These are phyloP conservation scores for Colletotrichum orchidophilum DNA, from an alignment of 2,329 filamentous ascomycete genomes.

Conservation along the genomic window DNA sequence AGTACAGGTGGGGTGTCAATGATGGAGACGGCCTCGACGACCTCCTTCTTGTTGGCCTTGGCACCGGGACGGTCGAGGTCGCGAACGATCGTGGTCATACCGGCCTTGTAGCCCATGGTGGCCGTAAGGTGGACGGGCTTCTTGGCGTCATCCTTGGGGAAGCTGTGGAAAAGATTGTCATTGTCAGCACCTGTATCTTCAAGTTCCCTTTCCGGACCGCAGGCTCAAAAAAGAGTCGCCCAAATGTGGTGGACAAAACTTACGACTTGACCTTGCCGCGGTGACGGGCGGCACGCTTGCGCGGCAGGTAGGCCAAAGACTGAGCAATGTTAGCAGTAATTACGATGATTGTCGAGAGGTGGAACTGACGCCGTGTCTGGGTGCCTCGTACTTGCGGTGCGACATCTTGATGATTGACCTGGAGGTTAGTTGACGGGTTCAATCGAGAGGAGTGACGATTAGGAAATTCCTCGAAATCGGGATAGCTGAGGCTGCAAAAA, in stretches of 20 bases:
- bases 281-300: constrained; percentile 94
- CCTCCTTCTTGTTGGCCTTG: constrained; percentile 99
- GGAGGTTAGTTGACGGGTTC: background rate
- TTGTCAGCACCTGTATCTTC: constrained; percentile 40
- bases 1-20: constrained; percentile 96
- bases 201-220: background rate
- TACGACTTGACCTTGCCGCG: constrained; percentile 99
- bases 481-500: constrained; percentile 1
- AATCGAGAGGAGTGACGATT: constrained; percentile 15
- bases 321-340: background rate
- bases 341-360: background rate
- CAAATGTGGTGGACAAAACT: constrained; percentile 50
- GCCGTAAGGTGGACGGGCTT: constrained; percentile 99
- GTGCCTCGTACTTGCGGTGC: constrained; percentile 74
- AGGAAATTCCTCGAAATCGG: background rate
- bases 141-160: constrained; percentile 99
- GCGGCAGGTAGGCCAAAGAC: constrained; percentile 85
- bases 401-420: constrained; percentile 34
- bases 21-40: constrained; percentile 88
- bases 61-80: constrained; percentile 98
- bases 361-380: constrained; percentile 76
- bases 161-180: constrained; percentile 63
- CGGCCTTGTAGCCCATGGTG: constrained; percentile 99
- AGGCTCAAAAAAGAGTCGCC: background rate
- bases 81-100: constrained; percentile 99